Conservation (phyloP, 306 rosid genomes). For the Herpetospermum pedunculosum region DNA sequence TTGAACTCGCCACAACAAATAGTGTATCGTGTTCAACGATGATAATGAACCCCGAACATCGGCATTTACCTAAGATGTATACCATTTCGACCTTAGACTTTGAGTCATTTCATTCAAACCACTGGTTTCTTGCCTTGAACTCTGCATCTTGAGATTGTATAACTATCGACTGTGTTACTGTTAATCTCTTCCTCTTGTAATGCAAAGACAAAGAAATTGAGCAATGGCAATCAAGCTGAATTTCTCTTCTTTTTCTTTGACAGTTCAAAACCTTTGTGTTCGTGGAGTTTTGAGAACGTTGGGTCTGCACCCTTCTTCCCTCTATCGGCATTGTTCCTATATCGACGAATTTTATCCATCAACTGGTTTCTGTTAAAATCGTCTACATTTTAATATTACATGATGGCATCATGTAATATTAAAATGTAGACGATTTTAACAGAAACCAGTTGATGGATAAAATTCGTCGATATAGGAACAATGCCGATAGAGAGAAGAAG, state of each 20-base stretch:
- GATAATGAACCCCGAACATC: neutral
- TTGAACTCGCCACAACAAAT: neutral
- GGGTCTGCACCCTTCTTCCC: constrained; percentile 26
- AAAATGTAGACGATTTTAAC: constrained; percentile 24
- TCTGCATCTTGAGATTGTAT: neutral
- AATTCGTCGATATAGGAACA: constrained; percentile 26
- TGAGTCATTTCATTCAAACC: neutral
- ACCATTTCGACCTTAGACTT: neutral
- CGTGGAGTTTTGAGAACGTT: constrained; percentile 24
- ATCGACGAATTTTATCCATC: constrained; percentile 38
- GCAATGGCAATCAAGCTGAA: neutral
- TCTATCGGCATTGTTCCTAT: neutral
- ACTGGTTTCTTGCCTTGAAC: neutral
- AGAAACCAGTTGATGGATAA: constrained; percentile 33
- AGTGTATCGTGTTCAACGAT: neutral
- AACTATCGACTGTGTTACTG: neutral
- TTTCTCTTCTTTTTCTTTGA: constrained; percentile 37
- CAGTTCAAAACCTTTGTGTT: constrained; percentile 26
- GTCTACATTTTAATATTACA: too few species aligned
- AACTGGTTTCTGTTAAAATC: constrained; percentile 31
- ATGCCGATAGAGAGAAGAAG: constrained; percentile 17
- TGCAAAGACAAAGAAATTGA: neutral
- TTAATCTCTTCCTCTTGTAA: neutral
- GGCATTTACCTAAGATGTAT: neutral
- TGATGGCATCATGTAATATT: too few species aligned